These are phyloP conservation scores for Bullera alba DNA, from an alignment of 768 basidiomycete species.

Conservation along the genomic window DNA sequence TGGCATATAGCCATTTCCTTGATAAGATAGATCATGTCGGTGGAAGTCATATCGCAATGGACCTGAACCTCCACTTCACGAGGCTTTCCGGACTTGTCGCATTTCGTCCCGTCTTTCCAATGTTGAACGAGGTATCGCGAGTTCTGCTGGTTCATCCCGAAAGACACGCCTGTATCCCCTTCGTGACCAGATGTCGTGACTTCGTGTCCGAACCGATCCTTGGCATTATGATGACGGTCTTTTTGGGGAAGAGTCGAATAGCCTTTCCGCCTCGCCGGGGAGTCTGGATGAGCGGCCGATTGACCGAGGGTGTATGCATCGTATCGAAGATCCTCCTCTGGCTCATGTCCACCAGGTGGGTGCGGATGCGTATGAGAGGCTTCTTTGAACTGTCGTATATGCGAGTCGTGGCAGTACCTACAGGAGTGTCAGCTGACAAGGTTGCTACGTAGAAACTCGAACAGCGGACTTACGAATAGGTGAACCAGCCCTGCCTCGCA, in stretches of 20 bases:
- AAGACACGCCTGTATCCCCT: constrained; percentile 7
- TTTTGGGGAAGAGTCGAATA: constrained; percentile 41
- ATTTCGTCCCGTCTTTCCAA: constrained; percentile 62
- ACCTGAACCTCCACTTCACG: constrained; percentile 97
- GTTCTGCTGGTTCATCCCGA: constrained; percentile 43
- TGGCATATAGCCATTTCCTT: constrained; percentile 91
- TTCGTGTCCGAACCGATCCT: constrained; percentile 54
- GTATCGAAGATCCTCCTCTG: constrained; percentile 72
- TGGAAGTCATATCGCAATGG: constrained; percentile 91
- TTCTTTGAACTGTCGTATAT: constrained; percentile 95
- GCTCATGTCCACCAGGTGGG: constrained; percentile 60
- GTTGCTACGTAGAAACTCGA: not conserved
- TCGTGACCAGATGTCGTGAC: not conserved
- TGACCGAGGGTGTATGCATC: constrained; percentile 45
- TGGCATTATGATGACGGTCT: too few species aligned
- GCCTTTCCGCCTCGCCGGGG: constrained; percentile 57
- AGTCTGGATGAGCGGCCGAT: constrained; percentile 48
- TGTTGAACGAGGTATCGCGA: constrained; percentile 79
- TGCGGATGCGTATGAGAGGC: constrained; percentile 59
- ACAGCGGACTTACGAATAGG: constrained; percentile 65
- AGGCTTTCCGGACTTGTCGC: constrained; percentile 80
- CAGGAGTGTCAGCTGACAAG: not conserved
- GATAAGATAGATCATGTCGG: constrained; percentile 81
- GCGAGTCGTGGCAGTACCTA: constrained; percentile 67
- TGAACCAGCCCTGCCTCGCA: constrained; percentile 55